These are phyloP conservation scores for Hydrangea macrophylla DNA, from an alignment of 148 eudicot genomes.

Conservation along the genomic window DNA sequence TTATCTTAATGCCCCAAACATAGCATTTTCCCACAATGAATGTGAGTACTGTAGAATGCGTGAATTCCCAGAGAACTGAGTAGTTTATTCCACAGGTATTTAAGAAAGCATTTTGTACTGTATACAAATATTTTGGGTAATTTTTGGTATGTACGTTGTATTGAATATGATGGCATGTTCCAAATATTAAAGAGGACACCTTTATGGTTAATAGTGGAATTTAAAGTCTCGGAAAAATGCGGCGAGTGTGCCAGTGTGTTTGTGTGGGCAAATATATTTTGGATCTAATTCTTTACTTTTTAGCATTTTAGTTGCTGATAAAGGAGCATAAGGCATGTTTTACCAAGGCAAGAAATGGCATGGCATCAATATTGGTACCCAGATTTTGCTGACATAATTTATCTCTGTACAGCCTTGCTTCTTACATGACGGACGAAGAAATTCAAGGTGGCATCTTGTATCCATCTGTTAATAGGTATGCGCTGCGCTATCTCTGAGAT, in stretches of 20 bases:
- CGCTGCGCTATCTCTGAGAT: background rate
- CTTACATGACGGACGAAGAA: conserved; percentile 87
- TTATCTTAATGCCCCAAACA: no score
- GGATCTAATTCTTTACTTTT: background rate
- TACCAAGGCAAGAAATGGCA: background rate
- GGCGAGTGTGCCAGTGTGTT: background rate
- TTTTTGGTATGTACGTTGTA: no score
- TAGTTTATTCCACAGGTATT: no score
- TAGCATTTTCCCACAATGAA: no score
- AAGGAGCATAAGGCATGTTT: background rate
- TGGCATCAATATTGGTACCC: background rate
- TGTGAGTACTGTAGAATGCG: no score
- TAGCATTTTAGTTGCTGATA: background rate
- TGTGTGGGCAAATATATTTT: background rate
- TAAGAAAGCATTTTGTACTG: no score
- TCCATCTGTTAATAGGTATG: conserved; percentile 73
- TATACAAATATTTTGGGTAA: no score
- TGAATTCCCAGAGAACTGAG: no score
- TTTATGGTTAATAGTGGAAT: no score
- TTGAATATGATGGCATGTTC: no score
- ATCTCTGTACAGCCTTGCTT: conserved; percentile 73
- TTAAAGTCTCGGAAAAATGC: background rate
- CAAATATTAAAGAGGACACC: no score
- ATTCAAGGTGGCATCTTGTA: conserved; percentile 72
- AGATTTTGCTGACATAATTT: background rate